A percentile compares a stretch with the other conserved stretches of the same genome.
These are phyloP conservation scores for Solanum neorickii DNA, from an alignment of 257 asterid genomes.

Conservation along the genomic window DNA sequence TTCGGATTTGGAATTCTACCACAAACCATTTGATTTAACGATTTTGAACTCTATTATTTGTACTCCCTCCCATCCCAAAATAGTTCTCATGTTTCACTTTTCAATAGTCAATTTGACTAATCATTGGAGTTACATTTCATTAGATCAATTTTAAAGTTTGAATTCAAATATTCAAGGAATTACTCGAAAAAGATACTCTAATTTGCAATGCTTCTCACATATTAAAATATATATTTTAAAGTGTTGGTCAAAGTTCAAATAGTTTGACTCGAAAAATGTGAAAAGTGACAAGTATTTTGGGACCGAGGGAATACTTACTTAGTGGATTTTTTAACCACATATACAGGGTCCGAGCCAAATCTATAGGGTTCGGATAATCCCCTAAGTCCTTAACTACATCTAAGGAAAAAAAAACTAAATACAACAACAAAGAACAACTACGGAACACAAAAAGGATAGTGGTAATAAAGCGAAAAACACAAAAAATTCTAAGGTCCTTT, in stretches of 20 bases:
- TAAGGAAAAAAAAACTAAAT: neutral
- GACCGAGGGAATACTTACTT: neutral
- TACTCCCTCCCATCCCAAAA: neutral
- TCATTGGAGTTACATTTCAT: neutral
- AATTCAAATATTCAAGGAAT: neutral
- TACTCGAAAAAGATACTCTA: neutral
- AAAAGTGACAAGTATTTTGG: neutral
- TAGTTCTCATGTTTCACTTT: neutral
- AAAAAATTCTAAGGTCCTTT: neutral
- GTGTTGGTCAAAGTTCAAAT: neutral
- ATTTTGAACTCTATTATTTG: neutral
- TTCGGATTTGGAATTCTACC: neutral
- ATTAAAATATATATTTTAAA: no score
- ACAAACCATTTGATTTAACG: neutral
- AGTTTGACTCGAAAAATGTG: neutral
- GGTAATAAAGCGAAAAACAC: neutral
- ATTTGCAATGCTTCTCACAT: neutral
- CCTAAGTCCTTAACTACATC: neutral
- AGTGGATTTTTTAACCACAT: neutral
- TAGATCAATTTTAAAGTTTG: neutral
- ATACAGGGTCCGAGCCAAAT: neutral
- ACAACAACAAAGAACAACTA: neutral
- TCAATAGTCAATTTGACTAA: neutral
- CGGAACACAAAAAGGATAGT: neutral
- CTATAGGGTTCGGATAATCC: neutral